Evolutionary conservation across 1,284 basidiomycete species (phyloP), one percentile per base, ranked within the genome.

Genomic region (Puccinia horiana): DNA sequence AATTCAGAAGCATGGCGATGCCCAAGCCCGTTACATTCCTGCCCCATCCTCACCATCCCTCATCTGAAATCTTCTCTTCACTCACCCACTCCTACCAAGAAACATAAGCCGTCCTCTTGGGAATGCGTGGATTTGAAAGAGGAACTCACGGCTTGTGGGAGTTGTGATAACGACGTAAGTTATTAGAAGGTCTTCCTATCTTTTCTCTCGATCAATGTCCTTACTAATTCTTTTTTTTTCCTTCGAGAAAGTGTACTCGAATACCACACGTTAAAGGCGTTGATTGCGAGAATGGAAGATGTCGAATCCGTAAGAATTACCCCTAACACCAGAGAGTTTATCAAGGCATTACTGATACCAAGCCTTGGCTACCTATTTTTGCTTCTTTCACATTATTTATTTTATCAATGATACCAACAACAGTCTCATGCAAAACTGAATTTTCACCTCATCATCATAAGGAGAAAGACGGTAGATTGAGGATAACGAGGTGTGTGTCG

Each of bases 61-160:
- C 42, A 42, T 44, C 37, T 42, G 37, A n/a, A 69, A 44, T 6
- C 20, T 44, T n/a, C 65, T 29, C 23, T 69, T 8, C 37, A n/a
- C n/a, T n/a, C 42, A 6, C 65, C 65, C 11, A 69, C 70, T 47
- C 70, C 70, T 12, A 29, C 44, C 35, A 26, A 26, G 54, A 73
- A 73, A 32, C 32, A 23, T 23, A 54, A 73, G 8, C 2, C 26
- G 9, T 32, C 26, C 18, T 18, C 70, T 18, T 73, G 70, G 70
- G 70, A 73, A 73, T 73, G 70, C 32, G 44, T 73, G 42, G 47
- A 73, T 73, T 54, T 73, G 20, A 20, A 73, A 52, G 70, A 73
- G 54, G 70, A 73, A 32, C 49, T 73, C 18, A 73, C 32, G 20
- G 70, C 70, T 23, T 73, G 70, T 32, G 70, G 70, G 35, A 73